Evolutionary conservation across 306 rosid genomes (phyloP).

Genomic region (Pterocarpus santalinus): DNA sequence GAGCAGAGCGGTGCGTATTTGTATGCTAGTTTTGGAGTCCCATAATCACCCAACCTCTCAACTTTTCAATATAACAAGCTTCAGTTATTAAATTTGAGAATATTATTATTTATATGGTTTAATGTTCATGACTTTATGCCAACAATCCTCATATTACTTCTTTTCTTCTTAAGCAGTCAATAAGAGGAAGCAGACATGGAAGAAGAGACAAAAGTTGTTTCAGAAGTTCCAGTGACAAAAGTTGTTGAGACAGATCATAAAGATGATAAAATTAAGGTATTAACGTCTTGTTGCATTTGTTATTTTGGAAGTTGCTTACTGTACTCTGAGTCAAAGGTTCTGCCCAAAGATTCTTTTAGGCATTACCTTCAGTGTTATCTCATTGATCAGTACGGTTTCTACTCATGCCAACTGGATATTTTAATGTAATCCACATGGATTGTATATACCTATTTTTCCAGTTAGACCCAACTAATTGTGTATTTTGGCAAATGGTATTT

Average conservation of each 20-base stretch:
- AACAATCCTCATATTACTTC: constrained; percentile 19
- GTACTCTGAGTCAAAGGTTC: background rate
- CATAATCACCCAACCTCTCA: background rate
- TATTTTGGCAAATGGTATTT: background rate
- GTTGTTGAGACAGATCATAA: constrained; percentile 56
- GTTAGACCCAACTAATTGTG: background rate
- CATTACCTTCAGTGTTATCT: constrained; percentile 21
- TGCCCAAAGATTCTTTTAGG: background rate
- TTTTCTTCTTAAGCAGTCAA: constrained; percentile 32
- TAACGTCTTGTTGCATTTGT: constrained; percentile 13
- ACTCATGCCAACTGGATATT: background rate
- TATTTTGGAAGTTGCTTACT: constrained; percentile 9
- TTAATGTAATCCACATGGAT: constrained; percentile 17
- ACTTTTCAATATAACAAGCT: background rate
- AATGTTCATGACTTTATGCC: background rate
- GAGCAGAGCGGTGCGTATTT: background rate
- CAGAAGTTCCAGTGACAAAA: constrained; percentile 65
- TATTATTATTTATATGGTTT: background rate
- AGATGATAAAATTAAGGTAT: constrained; percentile 66
- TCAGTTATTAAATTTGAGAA: background rate
- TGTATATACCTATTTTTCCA: background rate
- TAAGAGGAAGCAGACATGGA: constrained; percentile 63
- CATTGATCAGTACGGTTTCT: constrained; percentile 7
- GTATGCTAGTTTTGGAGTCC: background rate
- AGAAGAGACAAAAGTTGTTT: constrained; percentile 59